phyloP scores from a whole-genome alignment of 2,329 filamentous ascomycete species.

The Fusarium sp. region DNA sequence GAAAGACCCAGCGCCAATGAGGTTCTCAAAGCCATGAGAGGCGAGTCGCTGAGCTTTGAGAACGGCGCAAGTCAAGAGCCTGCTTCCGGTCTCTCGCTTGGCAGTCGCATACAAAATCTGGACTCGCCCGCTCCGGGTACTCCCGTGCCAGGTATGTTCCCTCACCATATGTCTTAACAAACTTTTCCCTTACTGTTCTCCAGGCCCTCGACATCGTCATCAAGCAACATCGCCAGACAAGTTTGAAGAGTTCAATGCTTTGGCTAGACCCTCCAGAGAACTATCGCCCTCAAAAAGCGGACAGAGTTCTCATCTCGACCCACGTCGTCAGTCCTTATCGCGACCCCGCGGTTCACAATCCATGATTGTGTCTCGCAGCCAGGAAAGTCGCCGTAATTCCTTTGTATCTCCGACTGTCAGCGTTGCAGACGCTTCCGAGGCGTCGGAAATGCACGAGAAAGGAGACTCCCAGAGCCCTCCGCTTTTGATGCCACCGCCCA shows the following conservation, averaged over 20 bases:
- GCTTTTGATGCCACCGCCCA: constrained; percentile 63
- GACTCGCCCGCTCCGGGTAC: constrained; percentile 65
- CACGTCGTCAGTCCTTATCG: constrained; percentile 17
- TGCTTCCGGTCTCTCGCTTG: constrained; percentile 55
- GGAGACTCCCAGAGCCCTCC: constrained; percentile 50
- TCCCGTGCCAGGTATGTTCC: constrained; percentile 57
- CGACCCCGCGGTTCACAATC: constrained; percentile 44
- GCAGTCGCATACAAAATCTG: constrained; percentile 64
- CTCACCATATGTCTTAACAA: constrained; percentile 28
- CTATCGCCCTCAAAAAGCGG: constrained; percentile 28
- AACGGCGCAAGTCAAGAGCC: constrained; percentile 53
- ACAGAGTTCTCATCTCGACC: constrained; percentile 27
- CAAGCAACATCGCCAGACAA: constrained; percentile 41
- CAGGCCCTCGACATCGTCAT: constrained; percentile 48
- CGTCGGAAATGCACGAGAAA: constrained; percentile 27
- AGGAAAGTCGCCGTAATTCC: constrained; percentile 49
- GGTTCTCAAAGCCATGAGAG: constrained; percentile 81
- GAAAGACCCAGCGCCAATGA: constrained; percentile 87
- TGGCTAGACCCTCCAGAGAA: constrained; percentile 34
- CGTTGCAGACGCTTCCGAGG: constrained; percentile 28
- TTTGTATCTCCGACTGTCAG: constrained; percentile 25
- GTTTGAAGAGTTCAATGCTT: constrained; percentile 38
- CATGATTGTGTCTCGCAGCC: constrained; percentile 56
- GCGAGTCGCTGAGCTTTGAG: constrained; percentile 64
- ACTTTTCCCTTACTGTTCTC: constrained; percentile 46